Evolutionary conservation across 805 yeast species (phyloP).

Genomic region (Pichia pseudocactophila): DNA sequence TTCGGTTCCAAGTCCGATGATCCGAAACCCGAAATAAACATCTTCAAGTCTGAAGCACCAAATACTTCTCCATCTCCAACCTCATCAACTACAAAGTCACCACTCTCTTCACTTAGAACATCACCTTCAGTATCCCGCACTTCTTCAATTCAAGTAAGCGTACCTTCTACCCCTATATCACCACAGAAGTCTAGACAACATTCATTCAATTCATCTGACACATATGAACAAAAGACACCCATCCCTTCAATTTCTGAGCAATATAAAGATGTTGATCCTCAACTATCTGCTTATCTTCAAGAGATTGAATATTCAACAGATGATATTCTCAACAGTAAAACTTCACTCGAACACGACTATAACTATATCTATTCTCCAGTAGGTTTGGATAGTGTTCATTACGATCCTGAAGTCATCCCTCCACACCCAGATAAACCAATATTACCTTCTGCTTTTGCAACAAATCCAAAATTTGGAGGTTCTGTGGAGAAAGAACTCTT

Average conservation of each 20-base stretch:
- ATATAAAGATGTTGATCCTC: conserved; percentile 32
- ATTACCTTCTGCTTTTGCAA: conserved; percentile 40
- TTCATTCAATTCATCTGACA: background rate
- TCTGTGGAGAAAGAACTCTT: conserved; percentile 19
- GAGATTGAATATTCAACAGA: conserved; percentile 17
- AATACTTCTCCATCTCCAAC: background rate
- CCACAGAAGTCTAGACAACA: background rate
- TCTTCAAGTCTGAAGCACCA: background rate
- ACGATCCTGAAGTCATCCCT: conserved; percentile 39
- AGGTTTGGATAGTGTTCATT: conserved; percentile 20
- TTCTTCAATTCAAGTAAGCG: background rate
- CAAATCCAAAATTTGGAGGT: conserved; percentile 22
- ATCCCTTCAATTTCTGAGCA: conserved; percentile 14
- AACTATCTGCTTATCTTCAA: conserved; percentile 37
- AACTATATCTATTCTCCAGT: conserved; percentile 18
- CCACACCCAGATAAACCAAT: conserved; percentile 40
- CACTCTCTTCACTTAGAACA: background rate
- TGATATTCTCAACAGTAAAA: background rate
- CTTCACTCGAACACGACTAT: conserved; percentile 8
- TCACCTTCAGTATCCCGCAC: background rate
- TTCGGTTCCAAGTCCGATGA: conserved; percentile 21
- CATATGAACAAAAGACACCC: background rate
- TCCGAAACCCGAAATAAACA: conserved; percentile 3
- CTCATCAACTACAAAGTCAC: background rate
- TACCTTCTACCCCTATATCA: background rate